phyloP scores from a whole-genome alignment of 352 stramenopile species.

The Pythium phragmiticola region DNA sequence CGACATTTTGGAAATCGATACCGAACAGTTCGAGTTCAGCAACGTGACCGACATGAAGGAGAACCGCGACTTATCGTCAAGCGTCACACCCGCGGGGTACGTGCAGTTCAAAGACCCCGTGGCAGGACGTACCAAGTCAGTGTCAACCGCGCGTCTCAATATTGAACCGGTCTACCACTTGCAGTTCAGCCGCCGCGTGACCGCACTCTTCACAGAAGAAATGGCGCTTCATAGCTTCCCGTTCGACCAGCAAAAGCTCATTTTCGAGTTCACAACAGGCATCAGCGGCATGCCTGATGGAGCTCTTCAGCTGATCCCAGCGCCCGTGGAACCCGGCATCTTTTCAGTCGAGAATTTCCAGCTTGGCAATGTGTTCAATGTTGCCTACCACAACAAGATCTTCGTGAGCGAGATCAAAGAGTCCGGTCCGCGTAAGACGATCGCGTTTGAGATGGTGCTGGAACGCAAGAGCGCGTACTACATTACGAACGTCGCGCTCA shows the following conservation, averaged over 20 bases:
- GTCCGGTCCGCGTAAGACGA: constrained; percentile 34
- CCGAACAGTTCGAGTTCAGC: constrained; percentile 32
- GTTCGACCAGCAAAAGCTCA: constrained; percentile 61
- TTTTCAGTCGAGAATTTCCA: constrained; percentile 53
- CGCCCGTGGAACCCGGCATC: constrained; percentile 30
- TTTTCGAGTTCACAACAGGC: constrained; percentile 35
- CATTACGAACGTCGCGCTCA: constrained; percentile 54
- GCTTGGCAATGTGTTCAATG: constrained; percentile 53
- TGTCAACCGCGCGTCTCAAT: background rate
- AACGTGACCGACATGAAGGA: constrained; percentile 29
- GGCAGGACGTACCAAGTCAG: background rate
- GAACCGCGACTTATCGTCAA: constrained; percentile 13
- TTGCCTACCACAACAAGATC: constrained; percentile 48
- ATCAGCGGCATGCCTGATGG: constrained; percentile 22
- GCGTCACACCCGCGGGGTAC: constrained; percentile 9
- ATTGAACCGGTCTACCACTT: constrained; percentile 28
- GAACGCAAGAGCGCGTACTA: constrained; percentile 49
- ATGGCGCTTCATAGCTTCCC: constrained; percentile 59
- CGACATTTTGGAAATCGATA: constrained; percentile 34
- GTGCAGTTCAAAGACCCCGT: constrained; percentile 6
- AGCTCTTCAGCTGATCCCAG: constrained; percentile 6
- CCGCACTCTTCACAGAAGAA: constrained; percentile 52
- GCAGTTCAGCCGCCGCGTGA: constrained; percentile 38
- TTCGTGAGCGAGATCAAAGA: constrained; percentile 44
- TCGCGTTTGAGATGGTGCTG: constrained; percentile 64